Evolutionary conservation across 495 filamentous ascomycete species (phyloP).

Genomic region (Penicillium dipodomyicola): DNA sequence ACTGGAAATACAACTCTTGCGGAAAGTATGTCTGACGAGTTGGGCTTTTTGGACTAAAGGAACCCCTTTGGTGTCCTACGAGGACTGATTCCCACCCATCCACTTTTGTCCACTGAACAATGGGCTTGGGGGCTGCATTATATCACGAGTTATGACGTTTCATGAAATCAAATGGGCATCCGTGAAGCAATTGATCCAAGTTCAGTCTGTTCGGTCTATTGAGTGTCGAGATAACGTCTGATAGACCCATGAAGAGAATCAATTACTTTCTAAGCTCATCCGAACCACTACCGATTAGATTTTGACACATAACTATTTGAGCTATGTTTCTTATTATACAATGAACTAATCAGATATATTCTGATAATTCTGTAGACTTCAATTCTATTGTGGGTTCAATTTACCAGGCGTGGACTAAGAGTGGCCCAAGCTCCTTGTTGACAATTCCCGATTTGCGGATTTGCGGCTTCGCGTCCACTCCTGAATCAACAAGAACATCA

Average conservation of each 20-base stretch:
- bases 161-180: background rate
- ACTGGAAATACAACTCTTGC: background rate
- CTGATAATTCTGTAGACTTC: background rate
- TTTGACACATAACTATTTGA: background rate
- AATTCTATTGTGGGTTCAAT: background rate
- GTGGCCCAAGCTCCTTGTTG: constrained; percentile 50
- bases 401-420: constrained; percentile 13
- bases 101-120: background rate
- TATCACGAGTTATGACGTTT: background rate
- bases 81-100: background rate
- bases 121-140: no score
- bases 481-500: constrained; percentile 21
- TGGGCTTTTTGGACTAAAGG: constrained; percentile 45
- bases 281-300: background rate
- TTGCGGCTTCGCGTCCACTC: constrained; percentile 29
- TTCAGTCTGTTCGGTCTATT: background rate
- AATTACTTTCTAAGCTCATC: background rate
- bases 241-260: background rate
- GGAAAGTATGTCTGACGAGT: constrained; percentile 1
- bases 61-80: background rate
- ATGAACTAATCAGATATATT: background rate
- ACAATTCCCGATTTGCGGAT: constrained; percentile 35
- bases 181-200: background rate
- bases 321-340: background rate
- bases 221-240: background rate